These are phyloP conservation scores for Eucalyptus cladocalyx DNA, from an alignment of 345 rosid species.

Conservation along the genomic window DNA sequence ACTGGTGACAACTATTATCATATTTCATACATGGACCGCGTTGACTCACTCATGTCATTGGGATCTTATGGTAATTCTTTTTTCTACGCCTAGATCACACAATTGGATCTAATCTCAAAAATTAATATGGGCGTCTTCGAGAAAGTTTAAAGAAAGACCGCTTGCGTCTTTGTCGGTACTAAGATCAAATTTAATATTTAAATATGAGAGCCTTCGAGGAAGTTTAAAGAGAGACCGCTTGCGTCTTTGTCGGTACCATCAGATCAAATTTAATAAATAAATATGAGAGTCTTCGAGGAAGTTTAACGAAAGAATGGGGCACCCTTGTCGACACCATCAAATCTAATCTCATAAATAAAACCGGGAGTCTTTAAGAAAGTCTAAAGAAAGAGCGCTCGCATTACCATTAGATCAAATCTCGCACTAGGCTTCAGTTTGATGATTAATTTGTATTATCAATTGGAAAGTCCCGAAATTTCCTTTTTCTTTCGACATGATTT, in stretches of 20 bases:
- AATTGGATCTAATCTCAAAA: background rate
- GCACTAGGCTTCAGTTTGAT: background rate
- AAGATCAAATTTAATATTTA: background rate
- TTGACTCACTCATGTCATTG: background rate
- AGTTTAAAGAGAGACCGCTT: background rate
- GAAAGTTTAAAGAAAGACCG: background rate
- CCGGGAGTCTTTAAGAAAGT: background rate
- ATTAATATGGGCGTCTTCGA: background rate
- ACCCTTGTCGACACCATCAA: background rate
- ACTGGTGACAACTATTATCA: background rate
- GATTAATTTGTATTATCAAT: background rate
- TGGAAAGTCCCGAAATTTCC: background rate
- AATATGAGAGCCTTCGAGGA: background rate
- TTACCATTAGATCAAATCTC: background rate
- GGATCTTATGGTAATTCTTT: no score
- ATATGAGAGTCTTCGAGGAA: background rate
- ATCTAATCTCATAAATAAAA: background rate
- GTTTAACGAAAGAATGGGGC: background rate
- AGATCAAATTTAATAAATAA: background rate
- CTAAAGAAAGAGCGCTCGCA: background rate
- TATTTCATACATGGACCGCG: background rate
- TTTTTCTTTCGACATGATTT: background rate
- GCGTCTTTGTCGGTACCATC: background rate
- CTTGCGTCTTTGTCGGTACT: background rate
- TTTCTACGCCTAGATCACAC: background rate